phyloP scores from a whole-genome alignment of 495 filamentous ascomycete species.

The Evansstolkia leycettana region DNA sequence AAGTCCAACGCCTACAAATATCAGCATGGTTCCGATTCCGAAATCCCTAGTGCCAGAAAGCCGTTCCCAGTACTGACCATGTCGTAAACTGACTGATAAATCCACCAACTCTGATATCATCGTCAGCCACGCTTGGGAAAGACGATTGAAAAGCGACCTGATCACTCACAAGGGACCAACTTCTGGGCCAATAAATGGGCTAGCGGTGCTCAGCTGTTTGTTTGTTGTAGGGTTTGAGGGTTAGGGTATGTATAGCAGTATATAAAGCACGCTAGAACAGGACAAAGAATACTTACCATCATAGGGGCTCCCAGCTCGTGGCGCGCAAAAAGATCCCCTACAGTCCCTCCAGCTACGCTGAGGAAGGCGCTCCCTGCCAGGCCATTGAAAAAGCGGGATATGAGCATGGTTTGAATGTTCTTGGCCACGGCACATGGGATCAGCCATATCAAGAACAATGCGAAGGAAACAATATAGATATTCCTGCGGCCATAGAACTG shows the following conservation, averaged over 20 bases:
- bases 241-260: no score
- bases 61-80: constrained; percentile 38
- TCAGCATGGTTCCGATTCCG: constrained; percentile 1
- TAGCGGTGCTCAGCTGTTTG: no score
- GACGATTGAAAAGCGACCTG: constrained; percentile 29
- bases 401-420: constrained; percentile 73
- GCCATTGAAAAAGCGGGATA: constrained; percentile 76
- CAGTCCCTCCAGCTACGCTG: constrained; percentile 79
- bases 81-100: constrained; percentile 67
- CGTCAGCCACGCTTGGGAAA: constrained; percentile 29
- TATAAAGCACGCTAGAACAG: no score
- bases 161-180: constrained; percentile 24
- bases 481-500: constrained; percentile 83
- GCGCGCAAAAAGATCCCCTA: constrained; percentile 75
- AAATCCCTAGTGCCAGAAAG: not conserved
- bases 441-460: constrained; percentile 70
- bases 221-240: no score
- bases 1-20: constrained; percentile 60
- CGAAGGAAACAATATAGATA: constrained; percentile 72
- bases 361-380: constrained; percentile 80
- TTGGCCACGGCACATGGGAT: constrained; percentile 79
- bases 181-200: constrained; percentile 62
- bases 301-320: constrained; percentile 63
- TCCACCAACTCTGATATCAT: constrained; percentile 34
- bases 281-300: constrained; percentile 81